Base-by-base conservation (phyloP, 306 rosid genomes). In the Myrica gale region DNA sequence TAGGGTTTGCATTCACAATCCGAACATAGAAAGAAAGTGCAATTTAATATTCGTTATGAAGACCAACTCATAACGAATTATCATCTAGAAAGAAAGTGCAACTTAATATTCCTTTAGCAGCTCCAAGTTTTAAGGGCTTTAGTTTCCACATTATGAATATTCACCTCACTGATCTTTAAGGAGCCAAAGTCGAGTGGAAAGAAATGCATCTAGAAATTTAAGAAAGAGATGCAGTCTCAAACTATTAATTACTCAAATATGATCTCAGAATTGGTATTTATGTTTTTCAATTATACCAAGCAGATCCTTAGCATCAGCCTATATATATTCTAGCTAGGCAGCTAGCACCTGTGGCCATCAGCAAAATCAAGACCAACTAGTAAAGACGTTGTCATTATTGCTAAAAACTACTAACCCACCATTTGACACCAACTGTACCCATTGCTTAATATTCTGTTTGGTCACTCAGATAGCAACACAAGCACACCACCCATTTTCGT, bases 1-100 rank as follows among this genome's bases (percentile, higher is more conserved):
- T 91, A 55, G 90, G 91, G 82, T 83, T 96, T 76, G 92, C 97
- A 81, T 89, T 92, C 72, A 85, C 98, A 41, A 96, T 88, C 70
- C 98, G 89, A 60, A 82, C 88, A 44, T 89, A 92, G 65, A 21
- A 57, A 9, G 37, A 57, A 57, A 21, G 65, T 57, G 13, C 26
- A 57, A 26, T 6, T 20, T 26, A 26, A 26, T 57, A 21, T 8
- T 57, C 65, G n/a, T n/a, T n/a, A n/a, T n/a, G n/a, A n/a, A n/a
- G n/a, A n/a, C n/a, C n/a, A n/a, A n/a, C n/a, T n/a, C n/a, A n/a
- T n/a, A n/a, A n/a, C n/a, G n/a, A n/a, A n/a, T n/a, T 23, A 57
- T 57, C 65, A 20, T 21, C 65, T 39, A 21, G 2, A 21, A 57
- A 9, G 37, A 57, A 57, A 21, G 65, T 57, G 13, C 26, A 57